phyloP scores from a whole-genome alignment of 1,284 basidiomycete species.

The Sporisorium sorghi region DNA sequence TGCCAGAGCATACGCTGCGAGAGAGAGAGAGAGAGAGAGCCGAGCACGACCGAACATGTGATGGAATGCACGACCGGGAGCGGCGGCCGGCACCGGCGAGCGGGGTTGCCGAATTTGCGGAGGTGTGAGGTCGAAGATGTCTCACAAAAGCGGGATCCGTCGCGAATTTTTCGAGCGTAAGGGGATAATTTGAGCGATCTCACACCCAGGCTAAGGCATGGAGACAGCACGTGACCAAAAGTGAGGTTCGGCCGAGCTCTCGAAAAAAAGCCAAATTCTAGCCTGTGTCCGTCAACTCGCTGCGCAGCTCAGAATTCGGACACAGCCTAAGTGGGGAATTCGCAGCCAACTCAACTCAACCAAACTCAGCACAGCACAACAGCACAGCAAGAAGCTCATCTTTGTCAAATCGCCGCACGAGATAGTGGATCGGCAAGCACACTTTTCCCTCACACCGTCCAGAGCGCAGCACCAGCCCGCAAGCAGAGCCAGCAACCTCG shows the following conservation, averaged over 20 bases:
- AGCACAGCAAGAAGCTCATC: background rate
- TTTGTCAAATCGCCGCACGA: background rate
- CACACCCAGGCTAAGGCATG: no score
- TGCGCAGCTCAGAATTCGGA: background rate
- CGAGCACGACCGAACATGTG: background rate
- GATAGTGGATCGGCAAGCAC: conserved; percentile 15
- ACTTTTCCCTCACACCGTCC: no score
- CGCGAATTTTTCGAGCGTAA: background rate
- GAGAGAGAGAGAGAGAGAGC: background rate
- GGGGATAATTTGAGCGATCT: background rate
- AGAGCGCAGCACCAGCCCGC: background rate
- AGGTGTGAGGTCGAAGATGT: background rate
- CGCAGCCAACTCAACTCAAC: no score
- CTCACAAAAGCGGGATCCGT: background rate
- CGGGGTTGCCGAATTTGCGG: background rate
- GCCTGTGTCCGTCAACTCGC: no score
- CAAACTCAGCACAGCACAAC: conserved; percentile 4
- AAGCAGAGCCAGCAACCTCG: background rate
- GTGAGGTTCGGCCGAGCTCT: background rate
- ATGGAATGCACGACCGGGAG: background rate
- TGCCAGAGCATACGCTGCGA: background rate
- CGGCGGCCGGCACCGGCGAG: background rate
- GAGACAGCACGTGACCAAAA: conserved; percentile 11
- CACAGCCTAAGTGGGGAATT: background rate
- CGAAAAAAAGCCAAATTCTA: background rate